Base-by-base conservation (phyloP, 2,329 filamentous ascomycete species). In the Aphanoascus verrucosus region DNA sequence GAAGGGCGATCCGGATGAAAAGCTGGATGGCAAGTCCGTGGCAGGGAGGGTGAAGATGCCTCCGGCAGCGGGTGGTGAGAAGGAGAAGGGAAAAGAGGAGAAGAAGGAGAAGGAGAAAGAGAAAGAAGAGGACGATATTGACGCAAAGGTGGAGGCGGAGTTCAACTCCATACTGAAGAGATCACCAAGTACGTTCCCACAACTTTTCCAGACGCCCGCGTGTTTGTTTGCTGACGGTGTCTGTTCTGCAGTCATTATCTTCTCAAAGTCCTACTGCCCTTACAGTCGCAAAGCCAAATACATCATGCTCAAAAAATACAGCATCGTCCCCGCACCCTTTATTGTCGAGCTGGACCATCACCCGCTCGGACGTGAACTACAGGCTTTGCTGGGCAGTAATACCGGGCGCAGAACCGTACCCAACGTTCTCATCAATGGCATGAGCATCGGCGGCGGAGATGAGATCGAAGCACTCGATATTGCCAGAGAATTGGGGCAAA, bases 251-350 rank as follows among this genome's bases (percentile, higher is more conserved):
- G 88, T 97, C 56, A 86, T 96, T 67, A 88, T 98, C 62, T 97
- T 97, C 74, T 95, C 89, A 59, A 97, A 98, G 71, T 81, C 86
- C 1, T 95, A 91, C 72, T 98, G 93, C 69, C 88, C 86, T 0
- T 84, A 80, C 72, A 96, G 89, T 49, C 85, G 83, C 65, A 83
- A 82, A 61, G 93, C 93, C 44, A 98, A 98, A 72, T 76, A 77
- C 42, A 79, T 97, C 53, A 79, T 98, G 40, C 80, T 95, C 41
- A 81, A 90, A 19, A 84, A 85, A 62, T 97, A 97, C 74, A 76
- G 75, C 52, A 94, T 98, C 65, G 79, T 81, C 0, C 93, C 93
- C 0, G 72, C 80, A 9, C 93, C 93, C 0, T 86, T 83, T 64
- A 85, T 98, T 6, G 89, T 97, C 49, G 93, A 98, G 71, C 80